Base-by-base conservation (phyloP, 148 eudicot genomes). In the Arctostaphylos glauca region DNA sequence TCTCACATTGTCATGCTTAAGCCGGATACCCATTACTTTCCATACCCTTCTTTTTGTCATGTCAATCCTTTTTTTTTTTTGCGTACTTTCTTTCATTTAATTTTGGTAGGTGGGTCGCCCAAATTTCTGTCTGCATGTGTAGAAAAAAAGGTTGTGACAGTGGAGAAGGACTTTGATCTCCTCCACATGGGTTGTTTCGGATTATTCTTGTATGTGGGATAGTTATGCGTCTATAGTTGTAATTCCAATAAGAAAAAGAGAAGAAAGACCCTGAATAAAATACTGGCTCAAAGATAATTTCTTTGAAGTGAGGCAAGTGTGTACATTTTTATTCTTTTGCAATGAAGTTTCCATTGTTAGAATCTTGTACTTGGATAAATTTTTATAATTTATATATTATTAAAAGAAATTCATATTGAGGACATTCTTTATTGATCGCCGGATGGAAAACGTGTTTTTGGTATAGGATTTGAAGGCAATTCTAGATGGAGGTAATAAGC, bases 401-500 rank as follows among this genome's bases (percentile, higher is more conserved):
- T 31, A 4, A 38, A 64, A 12, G 12, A 9, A 25, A 3, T 19
- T 19, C 6, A 14, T 48, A 10, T 50, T 10, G 18, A 74, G 7
- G 77, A 49, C 38, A 10, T 8, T 47, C 50, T 7, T 79, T n/a
- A 46, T 47, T 19, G 15, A 25, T 3, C 43, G 62, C 71, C 14
- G 50, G 60, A 68, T 67, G 47, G 19, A 5, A 10, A 73, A 9
- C 58, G 12, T n/a, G 44, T 80, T 43, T 8, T 83, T 13, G 15
- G 49, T 83, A 55, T 79, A 96, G 99, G 86, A 68, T 73, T 89
- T 94, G 91, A 89, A 80, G 85, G 76, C 67, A 5, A 90, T 84
- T 74, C 88, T 96, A 52, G 99, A 96, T 49, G 53, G 86, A 25
- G 99, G 98, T 79, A 93, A 86, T 59, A 90, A 87, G 83, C 88